Base-by-base conservation (phyloP, 202 grass and related monocot species). In the Dendrocalamus latiflorus region DNA sequence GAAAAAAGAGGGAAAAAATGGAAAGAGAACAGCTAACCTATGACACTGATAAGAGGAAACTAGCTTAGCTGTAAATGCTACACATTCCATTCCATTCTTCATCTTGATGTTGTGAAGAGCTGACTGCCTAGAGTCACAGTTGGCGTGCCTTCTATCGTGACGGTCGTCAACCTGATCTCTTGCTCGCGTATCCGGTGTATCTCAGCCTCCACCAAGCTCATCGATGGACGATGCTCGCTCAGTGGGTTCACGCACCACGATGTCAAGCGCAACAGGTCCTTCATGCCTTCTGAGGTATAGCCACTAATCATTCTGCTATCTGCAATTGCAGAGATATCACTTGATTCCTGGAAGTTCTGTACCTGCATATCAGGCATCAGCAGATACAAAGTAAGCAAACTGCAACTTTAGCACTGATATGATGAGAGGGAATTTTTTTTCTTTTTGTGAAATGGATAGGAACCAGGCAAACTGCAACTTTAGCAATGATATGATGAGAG, bases 91-190 rank as follows among this genome's bases (percentile, higher is more conserved):
- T 81, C 58, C 33, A 33, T 63, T 68, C 41, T 77, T 88, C 59
- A 88, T 54, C 86, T 84, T 79, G 79, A 85, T 87, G 82, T 75
- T 83, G 64, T 93, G 81, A 99, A 99, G 38, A 99, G 88, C 90
- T 99, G 93, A 80, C 96, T 99, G 37, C 96, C 93, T 68, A 99
- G 91, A 74, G 96, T 93, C 12, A 99, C 87, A 25, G 84, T 96
- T 67, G 96, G 50, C 44, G 80, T 90, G 49, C 70, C 67, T 79
- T 79, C 89, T 45, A 85, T 44, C 93, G 89, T 91, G 70, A 86
- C 56, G 4, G 93, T 94, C 0, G 96, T 99, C 70, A 91, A 66
- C 20, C 85, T 88, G 77, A 99, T 90, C 81, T 99, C 96, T 41
- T 90, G 89, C 30, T 99, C 91, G 1, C 49, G 87, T 33, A 99